Base-by-base conservation (phyloP, 1,284 basidiomycete genomes). In the Sparassis latifolia region DNA sequence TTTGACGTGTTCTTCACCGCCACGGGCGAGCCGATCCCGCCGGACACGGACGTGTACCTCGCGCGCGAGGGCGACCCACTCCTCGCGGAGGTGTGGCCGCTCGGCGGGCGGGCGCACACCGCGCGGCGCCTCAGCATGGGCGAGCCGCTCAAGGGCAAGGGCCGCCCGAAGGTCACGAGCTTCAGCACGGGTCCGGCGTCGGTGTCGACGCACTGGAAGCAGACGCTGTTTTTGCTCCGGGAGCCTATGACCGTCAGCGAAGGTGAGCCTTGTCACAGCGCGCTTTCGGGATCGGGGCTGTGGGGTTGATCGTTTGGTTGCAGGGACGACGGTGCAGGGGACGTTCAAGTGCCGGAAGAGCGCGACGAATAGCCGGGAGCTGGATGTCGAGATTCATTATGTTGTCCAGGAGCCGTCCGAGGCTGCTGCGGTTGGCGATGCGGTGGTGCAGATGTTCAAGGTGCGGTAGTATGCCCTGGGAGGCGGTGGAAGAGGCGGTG, bases 201-300 rank as follows among this genome's bases (percentile, higher is more conserved):
- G 55, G 81, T 84, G 45, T 84, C 89, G 28, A 99, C 96, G n/a
- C 96, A 99, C 67, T 99, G 96, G 96, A 96, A 96, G 67, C 96
- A 99, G 66, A 95, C 95, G 0, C 63, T 94, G 9, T 97, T 99
- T 68, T 70, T 98, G 56, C 74, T 99, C 55, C 78, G 82, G 50
- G 81, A 93, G 47, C 89, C 92, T 0, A 80, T 98, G 53, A 62
- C 68, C 29, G 84, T 89, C 0, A 72, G 78, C 5, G 80, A 88
- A 66, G 93, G 92, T 86, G 52, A 48, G 78, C 65, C 2, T 10
- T 46, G 35, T 37, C 56, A 33, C 40, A 12, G 47, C 4, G 32
- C 27, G 31, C 51, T 49, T 41, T 50, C 10, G 44, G 44, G 47
- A 52, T 32, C 46, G 44, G 44, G 37, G 3, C 12, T n/a, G 37